Base-by-base conservation (phyloP, 768 basidiomycete species). In the Russula lepida region DNA sequence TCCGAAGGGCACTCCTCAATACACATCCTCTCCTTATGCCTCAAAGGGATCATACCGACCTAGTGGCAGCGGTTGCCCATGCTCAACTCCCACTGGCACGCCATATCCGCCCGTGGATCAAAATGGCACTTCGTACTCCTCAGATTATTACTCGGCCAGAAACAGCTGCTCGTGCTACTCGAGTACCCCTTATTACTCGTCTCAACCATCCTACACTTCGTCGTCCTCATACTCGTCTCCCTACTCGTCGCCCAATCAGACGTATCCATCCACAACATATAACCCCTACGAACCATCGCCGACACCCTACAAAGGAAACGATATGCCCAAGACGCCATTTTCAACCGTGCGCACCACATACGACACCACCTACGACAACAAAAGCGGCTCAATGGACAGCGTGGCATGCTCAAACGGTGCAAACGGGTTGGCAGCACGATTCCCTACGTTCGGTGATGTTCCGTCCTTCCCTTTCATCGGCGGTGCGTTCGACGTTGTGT, bases 391-490 rank as follows among this genome's bases (percentile, higher is more conserved):
- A 11, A 73, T 85, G 23, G 58, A 69, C 66, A 71, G 66, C 3
- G 76, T 81, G 39, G 74, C 77, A 46, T 84, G 83, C 73, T 81
- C 80, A 1, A 72, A 80, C 64, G 84, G 84, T 7, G 60, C 70
- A 25, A 73, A 83, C 57, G 84, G 84, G 13, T 72, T 86, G 23
- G 35, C 76, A 12, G 75, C 76, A 2, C 71, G 68, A 27, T 85
- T 74, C 71, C 75, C 71, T 4, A 83, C 77, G 41, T 81, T 85
- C 55, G 75, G 73, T 13, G 71, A 73, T 39, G 70, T 87, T 30
- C 84, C 84, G 2, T 72, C 71, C 49, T 88, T 84, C 75, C 84
- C 85, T 0, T 68, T 74, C 69, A 82, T 87, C 67, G 84, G 83
- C 32, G 84, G 80, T 1, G 80, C 76, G 0, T 73, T 75, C 17